Base-by-base conservation (phyloP, 2,329 filamentous ascomycete genomes). In the Hysterium pulicare region DNA sequence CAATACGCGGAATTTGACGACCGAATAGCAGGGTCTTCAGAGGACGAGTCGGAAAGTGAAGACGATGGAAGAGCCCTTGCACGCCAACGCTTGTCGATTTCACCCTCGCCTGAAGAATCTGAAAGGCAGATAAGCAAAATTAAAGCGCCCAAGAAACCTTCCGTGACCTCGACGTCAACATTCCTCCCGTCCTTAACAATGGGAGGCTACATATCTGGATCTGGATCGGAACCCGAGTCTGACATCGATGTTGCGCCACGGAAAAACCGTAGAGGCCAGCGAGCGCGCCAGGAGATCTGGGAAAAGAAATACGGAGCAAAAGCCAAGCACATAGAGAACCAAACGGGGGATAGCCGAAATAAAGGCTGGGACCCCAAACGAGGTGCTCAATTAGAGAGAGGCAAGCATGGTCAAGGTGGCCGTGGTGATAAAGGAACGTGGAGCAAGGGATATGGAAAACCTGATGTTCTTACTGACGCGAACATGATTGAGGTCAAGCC, bases 171-270 rank as follows among this genome's bases (percentile, higher is more conserved):
- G 26, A 61, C 63, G 21, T 81, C 85, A 0, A 79, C 79, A 0
- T 89, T 90, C 60, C 70, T 93, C 2, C 87, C 87, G 0, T 82
- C 83, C 1, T 77, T 93, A 13, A 87, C 88, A 41, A 75, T 80
- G 77, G 84, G 82, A 16, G 86, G 86, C 43, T 94, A 91, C 68
- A 78, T 87, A 55, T 89, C 86, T 2, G 86, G 85, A 35, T 87
- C 83, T 7, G 86, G 87, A 5, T 86, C 83, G 0, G 83, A 86
- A 49, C 71, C 87, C 17, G 86, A 89, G 40, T 71, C 74, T 23
- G 71, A 74, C 15, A 54, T 64, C 2, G 78, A 77, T 5, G 73
- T 73, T 4, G 52, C 72, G 1, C 67, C 74, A 0, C 80, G 81
- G 54, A 90, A 90, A 67, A 90, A 91, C 56, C 76, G 86, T 17